Base-by-base conservation (phyloP, 441 rosid genomes). In the Biscutella auriculata region DNA sequence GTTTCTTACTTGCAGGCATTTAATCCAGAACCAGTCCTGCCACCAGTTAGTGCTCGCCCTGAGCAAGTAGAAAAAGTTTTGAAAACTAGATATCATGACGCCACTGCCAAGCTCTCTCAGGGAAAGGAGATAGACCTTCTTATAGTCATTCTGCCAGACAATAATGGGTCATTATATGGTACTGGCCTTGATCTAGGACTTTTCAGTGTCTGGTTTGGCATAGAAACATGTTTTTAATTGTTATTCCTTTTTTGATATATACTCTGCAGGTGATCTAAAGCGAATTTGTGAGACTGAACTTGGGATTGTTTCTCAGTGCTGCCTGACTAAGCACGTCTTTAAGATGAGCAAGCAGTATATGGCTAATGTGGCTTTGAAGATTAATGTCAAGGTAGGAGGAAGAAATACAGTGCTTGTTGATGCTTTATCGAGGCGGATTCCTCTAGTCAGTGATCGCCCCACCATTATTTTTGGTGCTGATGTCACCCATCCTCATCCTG, bases 401-500 rank as follows among this genome's bases (percentile, higher is more conserved):
- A 78, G 96, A 68, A 91, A 91, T 41, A 91, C 96, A 4, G 96
- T 91, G 5, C 95, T 91, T 61, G 82, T 85, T 60, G 95, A 88
- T 79, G 98, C 98, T 14, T 39, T 91, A 53, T 83, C 95, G 2
- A 76, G 95, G 75, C 75, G 89, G 6, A 88, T 91, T 53, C 98
- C 98, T 71, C 75, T 88, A 11, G 98, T 91, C 53, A 88, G 93
- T 37, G 96, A 91, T 33, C 72, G 87, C 0, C 98, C 96, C 8
- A 91, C 96, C 16, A 85, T 91, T 19, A 86, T 92, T 55, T 88
- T 92, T 73, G 98, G 98, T 41, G 98, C 98, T 48, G 98, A 92
- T 78, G 98, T 92, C 6, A 92, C 98, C 17, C 98, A 92, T 73
- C 98, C 98, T 36, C 98, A 86, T 59, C 98, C 98, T 36, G 98